These are phyloP conservation scores for Phytophthora uliginosa DNA, from an alignment of 352 stramenopile species.

Conservation along the genomic window DNA sequence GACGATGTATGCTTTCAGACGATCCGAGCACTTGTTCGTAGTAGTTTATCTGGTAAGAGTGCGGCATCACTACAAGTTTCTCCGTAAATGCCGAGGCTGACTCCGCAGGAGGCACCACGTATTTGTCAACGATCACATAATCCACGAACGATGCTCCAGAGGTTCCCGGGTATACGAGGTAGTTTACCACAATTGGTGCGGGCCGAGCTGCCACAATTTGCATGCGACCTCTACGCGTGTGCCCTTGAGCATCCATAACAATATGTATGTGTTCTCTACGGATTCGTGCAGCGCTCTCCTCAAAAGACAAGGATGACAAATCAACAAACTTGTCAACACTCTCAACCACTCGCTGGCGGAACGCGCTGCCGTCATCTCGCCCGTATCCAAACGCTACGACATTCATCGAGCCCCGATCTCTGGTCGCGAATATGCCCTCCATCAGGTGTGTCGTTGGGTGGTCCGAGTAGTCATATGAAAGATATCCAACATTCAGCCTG, in stretches of 20 bases:
- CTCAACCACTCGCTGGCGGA: slow-evolving; percentile 41
- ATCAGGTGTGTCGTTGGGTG: slow-evolving; percentile 86
- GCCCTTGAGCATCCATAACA: slow-evolving; percentile 86
- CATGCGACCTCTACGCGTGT: slow-evolving; percentile 65
- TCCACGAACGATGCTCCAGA: slow-evolving; percentile 81
- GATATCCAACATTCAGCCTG: slow-evolving; percentile 72
- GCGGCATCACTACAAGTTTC: slow-evolving; percentile 77
- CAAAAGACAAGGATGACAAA: slow-evolving; percentile 47
- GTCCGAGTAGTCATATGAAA: slow-evolving; percentile 86
- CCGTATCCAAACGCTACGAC: slow-evolving; percentile 71
- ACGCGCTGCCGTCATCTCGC: slow-evolving; percentile 64
- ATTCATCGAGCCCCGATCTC: slow-evolving; percentile 35
- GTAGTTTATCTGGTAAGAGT: slow-evolving; percentile 88
- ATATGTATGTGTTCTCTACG: slow-evolving; percentile 57
- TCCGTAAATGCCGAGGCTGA: slow-evolving; percentile 63
- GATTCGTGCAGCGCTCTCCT: slow-evolving; percentile 51
- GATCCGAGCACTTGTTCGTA: slow-evolving; percentile 40
- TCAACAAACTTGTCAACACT: slow-evolving; percentile 69
- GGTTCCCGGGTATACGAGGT: slow-evolving; percentile 87
- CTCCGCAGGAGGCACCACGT: slow-evolving; percentile 57
- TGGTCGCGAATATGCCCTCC: slow-evolving; percentile 72
- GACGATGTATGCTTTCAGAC: slow-evolving; percentile 12
- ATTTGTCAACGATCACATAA: slow-evolving; percentile 75
- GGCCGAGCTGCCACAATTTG: slow-evolving; percentile 61
- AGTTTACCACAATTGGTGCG: slow-evolving; percentile 82